These are phyloP conservation scores for Cylindrodendrum hubeiense DNA, from an alignment of 2,329 filamentous ascomycete species.

Conservation along the genomic window DNA sequence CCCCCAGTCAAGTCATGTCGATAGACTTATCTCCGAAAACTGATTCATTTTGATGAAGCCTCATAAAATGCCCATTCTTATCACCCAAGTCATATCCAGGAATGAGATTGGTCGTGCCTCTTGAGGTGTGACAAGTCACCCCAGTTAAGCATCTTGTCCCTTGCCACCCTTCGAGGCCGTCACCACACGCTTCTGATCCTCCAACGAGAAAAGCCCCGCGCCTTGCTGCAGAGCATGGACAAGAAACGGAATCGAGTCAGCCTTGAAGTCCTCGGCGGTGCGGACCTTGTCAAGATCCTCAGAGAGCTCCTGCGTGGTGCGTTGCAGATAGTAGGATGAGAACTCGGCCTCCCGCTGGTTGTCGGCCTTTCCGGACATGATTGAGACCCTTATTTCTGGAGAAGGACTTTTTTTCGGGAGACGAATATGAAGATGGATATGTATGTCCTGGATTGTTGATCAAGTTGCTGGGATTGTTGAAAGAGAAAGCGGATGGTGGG, in stretches of 20 bases:
- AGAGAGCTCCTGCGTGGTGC: slow-evolving; percentile 76
- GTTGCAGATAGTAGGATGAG: slow-evolving; percentile 76
- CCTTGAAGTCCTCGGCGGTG: slow-evolving; percentile 76
- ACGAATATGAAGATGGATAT: too few relatives aligned
- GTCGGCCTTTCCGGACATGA: slow-evolving; percentile 36
- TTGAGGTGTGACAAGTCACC: neutral
- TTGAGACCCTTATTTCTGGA: neutral
- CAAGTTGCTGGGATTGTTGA: neutral
- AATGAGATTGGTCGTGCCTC: neutral
- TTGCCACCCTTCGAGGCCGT: slow-evolving; percentile 27
- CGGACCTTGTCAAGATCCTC: slow-evolving; percentile 81
- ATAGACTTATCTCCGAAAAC: neutral
- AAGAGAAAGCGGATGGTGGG: neutral
- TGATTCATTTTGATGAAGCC: neutral
- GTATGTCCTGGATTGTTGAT: neutral
- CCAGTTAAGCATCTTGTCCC: slow-evolving; percentile 28
- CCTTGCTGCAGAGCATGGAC: slow-evolving; percentile 78
- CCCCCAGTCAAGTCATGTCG: neutral
- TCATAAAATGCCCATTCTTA: neutral
- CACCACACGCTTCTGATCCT: slow-evolving; percentile 51
- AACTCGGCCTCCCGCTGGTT: slow-evolving; percentile 58
- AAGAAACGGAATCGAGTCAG: slow-evolving; percentile 72
- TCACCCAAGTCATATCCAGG: too few relatives aligned
- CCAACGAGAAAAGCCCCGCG: slow-evolving; percentile 66
- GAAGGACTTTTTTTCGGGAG: too few relatives aligned